These are phyloP conservation scores for Vitis hybrid DNA, from an alignment of 177 flowering plant genomes.

Conservation along the genomic window DNA sequence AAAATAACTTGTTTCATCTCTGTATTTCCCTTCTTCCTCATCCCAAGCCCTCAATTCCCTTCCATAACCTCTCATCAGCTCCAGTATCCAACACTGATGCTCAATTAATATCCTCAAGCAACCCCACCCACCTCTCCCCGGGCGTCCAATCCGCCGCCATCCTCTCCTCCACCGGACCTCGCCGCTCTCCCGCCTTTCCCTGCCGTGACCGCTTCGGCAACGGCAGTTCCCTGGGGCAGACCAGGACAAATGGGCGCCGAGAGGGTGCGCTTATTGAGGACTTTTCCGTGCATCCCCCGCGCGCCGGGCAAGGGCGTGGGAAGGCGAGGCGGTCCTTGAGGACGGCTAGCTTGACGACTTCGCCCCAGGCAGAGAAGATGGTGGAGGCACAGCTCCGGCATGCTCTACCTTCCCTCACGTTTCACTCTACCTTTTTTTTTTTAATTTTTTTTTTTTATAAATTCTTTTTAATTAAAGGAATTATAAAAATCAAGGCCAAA, in stretches of 20 bases:
- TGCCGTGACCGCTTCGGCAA: conserved; percentile 25
- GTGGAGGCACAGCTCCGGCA: conserved; percentile 28
- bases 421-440: too few relatives aligned
- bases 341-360: conserved; percentile 82
- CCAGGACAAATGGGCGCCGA: conserved; percentile 62
- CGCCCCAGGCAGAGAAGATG: conserved; percentile 95
- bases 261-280: conserved; percentile 68
- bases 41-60: conserved; percentile 22
- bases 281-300: conserved; percentile 60
- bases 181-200: conserved; percentile 24
- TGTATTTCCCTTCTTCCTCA: conserved; percentile 32
- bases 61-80: conserved; percentile 57
- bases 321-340: conserved; percentile 72
- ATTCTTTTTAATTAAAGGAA: too few relatives aligned
- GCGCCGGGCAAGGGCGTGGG: conserved; percentile 70
- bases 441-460: too few relatives aligned
- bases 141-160: conserved; percentile 14
- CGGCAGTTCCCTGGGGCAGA: conserved; percentile 83
- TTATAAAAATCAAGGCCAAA: too few relatives aligned
- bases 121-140: conserved; percentile 21
- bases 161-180: conserved; percentile 12
- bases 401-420: too few relatives aligned
- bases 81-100: conserved; percentile 72
- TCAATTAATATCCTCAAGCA: conserved; percentile 53
- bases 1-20: conserved; percentile 66